Base-by-base conservation (phyloP, 1,284 basidiomycete genomes). In the Fomitiporia mediterranea region DNA sequence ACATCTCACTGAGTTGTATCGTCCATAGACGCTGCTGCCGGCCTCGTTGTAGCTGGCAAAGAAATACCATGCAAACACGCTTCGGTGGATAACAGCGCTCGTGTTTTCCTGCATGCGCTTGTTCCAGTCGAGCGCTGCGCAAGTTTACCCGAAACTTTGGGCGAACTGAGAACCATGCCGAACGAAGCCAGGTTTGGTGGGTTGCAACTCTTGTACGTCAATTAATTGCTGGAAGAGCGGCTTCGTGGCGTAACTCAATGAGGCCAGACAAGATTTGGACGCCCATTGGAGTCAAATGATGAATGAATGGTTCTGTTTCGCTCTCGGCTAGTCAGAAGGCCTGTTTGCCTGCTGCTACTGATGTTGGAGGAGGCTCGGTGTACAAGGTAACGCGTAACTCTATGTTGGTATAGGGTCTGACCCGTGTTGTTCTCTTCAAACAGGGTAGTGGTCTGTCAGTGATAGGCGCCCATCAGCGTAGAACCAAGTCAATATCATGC, bases 71-170 rank as follows among this genome's bases (percentile, higher is more conserved):
- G 74, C 60, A 66, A 70, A 3, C 61, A 56, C n/a, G n/a, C n/a
- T 25, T 67, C 66, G 27, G 23, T 19, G 6, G 71, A 72, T 51
- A 61, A 60, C 21, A 63, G 62, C 39, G 65, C 75, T 48, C 56
- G 61, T 0, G 59, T 63, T 43, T 72, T 76, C 53, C 63, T 74
- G 4, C 75, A 77, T 39, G 74, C 73, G 3, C 53, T 76, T 8
- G 63, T 73, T 1, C 67, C 76, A 13, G 75, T 76, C 57, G 75
- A 77, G 52, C 67, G 66, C n/a, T 62, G 67, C 27, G 62, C 19
- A 49, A 51, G 23, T 65, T 64, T 53, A 59, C 38, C 25, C 49
- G 57, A 17, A 54, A 53, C 32, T 32, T 19, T 8, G 40, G 40
- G 40, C 7, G 40, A 43, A 19, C n/a, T 8, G 17, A 6, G 17